These are phyloP conservation scores for Candida smagusa DNA, from an alignment of 1,139 yeast genomes.

Conservation along the genomic window DNA sequence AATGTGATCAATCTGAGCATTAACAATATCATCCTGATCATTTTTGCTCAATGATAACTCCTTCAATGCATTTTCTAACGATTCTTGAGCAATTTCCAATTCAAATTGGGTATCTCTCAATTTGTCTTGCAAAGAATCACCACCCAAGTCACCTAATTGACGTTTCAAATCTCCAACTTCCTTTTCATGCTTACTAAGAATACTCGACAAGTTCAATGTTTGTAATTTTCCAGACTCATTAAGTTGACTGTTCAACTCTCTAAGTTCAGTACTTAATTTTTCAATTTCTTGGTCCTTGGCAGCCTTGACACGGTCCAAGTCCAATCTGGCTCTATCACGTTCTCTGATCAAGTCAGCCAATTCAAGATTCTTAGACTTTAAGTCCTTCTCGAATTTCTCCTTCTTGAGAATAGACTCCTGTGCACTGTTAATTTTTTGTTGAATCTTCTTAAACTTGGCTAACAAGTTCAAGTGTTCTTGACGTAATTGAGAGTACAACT, in stretches of 20 bases:
- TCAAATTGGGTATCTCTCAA: slow-evolving; percentile 74
- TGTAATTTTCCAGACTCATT: slow-evolving; percentile 65
- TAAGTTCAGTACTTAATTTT: slow-evolving; percentile 60
- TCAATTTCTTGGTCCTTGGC: slow-evolving; percentile 67
- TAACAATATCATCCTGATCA: slow-evolving; percentile 52
- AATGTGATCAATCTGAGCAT: slow-evolving; percentile 58
- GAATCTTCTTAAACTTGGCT: slow-evolving; percentile 76
- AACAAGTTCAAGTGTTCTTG: slow-evolving; percentile 85
- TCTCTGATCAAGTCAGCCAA: slow-evolving; percentile 87
- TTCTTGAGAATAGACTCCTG: slow-evolving; percentile 87
- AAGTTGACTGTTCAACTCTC: slow-evolving; percentile 59
- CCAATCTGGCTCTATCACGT: slow-evolving; percentile 85
- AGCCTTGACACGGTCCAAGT: slow-evolving; percentile 70
- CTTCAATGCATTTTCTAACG: slow-evolving; percentile 69
- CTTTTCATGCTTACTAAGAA: slow-evolving; percentile 60
- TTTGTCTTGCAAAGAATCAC: slow-evolving; percentile 38
- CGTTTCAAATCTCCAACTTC: slow-evolving; percentile 46
- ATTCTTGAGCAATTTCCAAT: slow-evolving; percentile 74
- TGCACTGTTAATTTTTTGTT: slow-evolving; percentile 88
- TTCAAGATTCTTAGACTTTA: slow-evolving; percentile 82
- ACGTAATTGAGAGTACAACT: slow-evolving; percentile 84
- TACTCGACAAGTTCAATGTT: slow-evolving; percentile 60
- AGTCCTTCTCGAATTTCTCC: slow-evolving; percentile 78
- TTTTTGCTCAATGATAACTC: slow-evolving; percentile 57
- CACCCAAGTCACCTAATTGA: slow-evolving; percentile 16